A percentile compares a stretch with the other conserved stretches of the same genome.
phyloP scores from a whole-genome alignment of 768 basidiomycete species.

The Termitomyces sp. region DNA sequence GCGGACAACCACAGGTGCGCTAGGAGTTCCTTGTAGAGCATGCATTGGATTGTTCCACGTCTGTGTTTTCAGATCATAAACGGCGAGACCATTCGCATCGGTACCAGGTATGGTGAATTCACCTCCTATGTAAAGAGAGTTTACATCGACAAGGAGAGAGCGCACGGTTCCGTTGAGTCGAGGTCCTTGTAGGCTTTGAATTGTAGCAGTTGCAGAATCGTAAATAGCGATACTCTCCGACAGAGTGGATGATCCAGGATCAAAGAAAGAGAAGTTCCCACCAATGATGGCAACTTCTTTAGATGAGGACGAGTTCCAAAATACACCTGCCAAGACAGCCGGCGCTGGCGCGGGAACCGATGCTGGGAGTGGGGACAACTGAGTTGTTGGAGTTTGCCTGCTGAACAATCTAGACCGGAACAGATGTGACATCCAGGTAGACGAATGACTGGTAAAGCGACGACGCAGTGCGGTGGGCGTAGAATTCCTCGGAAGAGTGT shows the following conservation, averaged over 20 bases:
- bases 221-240: conserved; percentile 71
- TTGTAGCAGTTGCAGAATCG: conserved; percentile 44
- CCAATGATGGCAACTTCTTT: conserved; percentile 74
- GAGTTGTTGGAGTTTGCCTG: conserved; percentile 47
- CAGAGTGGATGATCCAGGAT: conserved; percentile 31
- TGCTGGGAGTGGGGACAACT: conserved; percentile 51
- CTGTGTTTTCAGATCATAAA: conserved; percentile 70
- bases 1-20: conserved; percentile 60
- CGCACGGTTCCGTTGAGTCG: conserved; percentile 75
- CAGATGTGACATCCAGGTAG: conserved; percentile 48
- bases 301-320: conserved; percentile 78
- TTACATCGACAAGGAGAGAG: conserved; percentile 67
- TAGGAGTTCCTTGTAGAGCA: conserved; percentile 53
- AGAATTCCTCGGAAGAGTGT: conserved; percentile 28
- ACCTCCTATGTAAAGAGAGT: conserved; percentile 79
- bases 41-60: conserved; percentile 63
- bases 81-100: conserved; percentile 63
- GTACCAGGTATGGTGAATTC: conserved; percentile 66
- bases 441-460: conserved; percentile 29
- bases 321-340: conserved; percentile 80
- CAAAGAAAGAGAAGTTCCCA: conserved; percentile 78
- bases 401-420: conserved; percentile 41
- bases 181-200: conserved; percentile 55
- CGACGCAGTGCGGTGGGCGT: conserved; percentile 30
- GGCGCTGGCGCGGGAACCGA: conserved; percentile 61